These are phyloP conservation scores for Hanseniaspora guilliermondii DNA, from an alignment of 805 yeast genomes.

Conservation along the genomic window DNA sequence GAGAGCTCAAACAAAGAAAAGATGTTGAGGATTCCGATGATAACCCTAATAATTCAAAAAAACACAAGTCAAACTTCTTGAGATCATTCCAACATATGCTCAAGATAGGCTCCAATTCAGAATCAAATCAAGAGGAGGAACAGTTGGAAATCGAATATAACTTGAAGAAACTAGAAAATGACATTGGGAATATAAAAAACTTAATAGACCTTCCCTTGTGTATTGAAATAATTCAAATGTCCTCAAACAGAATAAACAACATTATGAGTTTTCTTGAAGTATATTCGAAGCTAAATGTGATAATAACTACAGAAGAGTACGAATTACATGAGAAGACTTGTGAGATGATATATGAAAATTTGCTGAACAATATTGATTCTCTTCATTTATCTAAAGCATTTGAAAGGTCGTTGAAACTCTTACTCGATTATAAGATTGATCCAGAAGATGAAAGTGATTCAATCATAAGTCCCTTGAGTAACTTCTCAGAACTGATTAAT, in stretches of 20 bases:
- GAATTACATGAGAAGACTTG: slow-evolving; percentile 21
- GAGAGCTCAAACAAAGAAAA: slow-evolving; percentile 22
- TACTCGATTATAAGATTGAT: slow-evolving; percentile 53
- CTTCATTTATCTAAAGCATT: slow-evolving; percentile 81
- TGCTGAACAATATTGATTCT: slow-evolving; percentile 49
- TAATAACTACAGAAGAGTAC: slow-evolving; percentile 14
- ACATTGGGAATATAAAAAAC: slow-evolving; percentile 61
- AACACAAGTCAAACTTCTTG: slow-evolving; percentile 43
- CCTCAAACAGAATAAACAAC: slow-evolving; percentile 50
- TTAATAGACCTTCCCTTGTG: slow-evolving; percentile 74
- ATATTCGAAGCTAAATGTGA: slow-evolving; percentile 20
- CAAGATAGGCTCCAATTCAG: slow-evolving; percentile 27
- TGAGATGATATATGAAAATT: slow-evolving; percentile 55
- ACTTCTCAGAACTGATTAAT: slow-evolving; percentile 82
- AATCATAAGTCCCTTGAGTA: slow-evolving; percentile 67
- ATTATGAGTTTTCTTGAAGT: slow-evolving; percentile 34
- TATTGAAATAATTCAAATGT: slow-evolving; percentile 54
- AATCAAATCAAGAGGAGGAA: slow-evolving; percentile 23
- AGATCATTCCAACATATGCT: slow-evolving; percentile 56
- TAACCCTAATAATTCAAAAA: slow-evolving; percentile 17
- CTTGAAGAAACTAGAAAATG: slow-evolving; percentile 61
- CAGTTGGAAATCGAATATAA: slow-evolving; percentile 59
- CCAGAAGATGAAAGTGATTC: slow-evolving; percentile 26
- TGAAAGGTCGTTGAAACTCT: slow-evolving; percentile 58
- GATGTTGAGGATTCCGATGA: slow-evolving; percentile 26